Base-by-base conservation (phyloP, 2,329 filamentous ascomycete species). In the Talaromyces sp. region DNA sequence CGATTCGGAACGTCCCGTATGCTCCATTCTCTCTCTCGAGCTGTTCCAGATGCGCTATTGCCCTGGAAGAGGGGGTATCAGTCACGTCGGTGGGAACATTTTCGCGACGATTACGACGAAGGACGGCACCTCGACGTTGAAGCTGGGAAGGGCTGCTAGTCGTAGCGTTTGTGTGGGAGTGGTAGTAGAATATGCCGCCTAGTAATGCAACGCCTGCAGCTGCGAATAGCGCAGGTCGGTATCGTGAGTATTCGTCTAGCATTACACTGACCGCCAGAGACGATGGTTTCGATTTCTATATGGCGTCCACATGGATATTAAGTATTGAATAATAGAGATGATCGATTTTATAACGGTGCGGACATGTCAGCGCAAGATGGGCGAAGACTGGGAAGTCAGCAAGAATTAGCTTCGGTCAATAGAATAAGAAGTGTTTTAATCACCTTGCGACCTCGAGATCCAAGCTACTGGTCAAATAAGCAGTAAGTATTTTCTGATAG, bases 1-100 rank as follows among this genome's bases (percentile, higher is more conserved):
- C 77, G 47, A 80, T 78, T 13, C 77, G 73, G 27, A 80, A 80
- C 10, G 76, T 79, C 13, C 78, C 78, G 50, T 80, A 80, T 11
- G 78, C 74, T 45, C 76, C 74, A 65, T 78, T 77, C 41, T 80
- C 73, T 25, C 74, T 71, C 64, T 80, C 78, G 6, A 80, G 69
- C 54, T 76, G 73, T 59, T 79, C 78, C 0, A 80, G 69, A 61
- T 78, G 77, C 58, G 72, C 72, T 61, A 80, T 78, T 10, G 78
- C 77, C 47, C 72, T 73, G 45, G 72, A 73, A 1, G 77, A 78
- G 1, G 76, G 77, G 6, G 75, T 76, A 27, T 77, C 71, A 17
- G 67, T 67, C 3, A 61, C 56, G 60, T 74, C 72, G 45, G 68
- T 52, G 52, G 73, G 74, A 45, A 27, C 22, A 57, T 68, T 65